These are phyloP conservation scores for Bathelium albidoporum DNA, from an alignment of 495 filamentous ascomycete genomes.

Conservation along the genomic window DNA sequence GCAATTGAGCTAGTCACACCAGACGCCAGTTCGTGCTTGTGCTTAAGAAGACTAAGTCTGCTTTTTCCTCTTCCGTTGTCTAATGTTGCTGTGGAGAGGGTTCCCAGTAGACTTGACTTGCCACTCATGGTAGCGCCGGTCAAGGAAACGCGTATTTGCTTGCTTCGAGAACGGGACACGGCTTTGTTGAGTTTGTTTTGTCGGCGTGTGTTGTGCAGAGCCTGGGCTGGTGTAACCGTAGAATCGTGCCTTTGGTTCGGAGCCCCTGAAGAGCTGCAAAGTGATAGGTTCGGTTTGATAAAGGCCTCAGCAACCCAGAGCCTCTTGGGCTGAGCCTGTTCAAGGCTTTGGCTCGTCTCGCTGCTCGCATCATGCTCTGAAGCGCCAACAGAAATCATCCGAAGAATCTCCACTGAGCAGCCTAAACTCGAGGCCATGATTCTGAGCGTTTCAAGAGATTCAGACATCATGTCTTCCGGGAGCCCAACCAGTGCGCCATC, in stretches of 20 bases:
- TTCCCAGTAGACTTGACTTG: constrained; percentile 85
- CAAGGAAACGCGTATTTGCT: constrained; percentile 79
- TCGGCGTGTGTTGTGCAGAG: neutral
- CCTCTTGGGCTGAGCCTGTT: constrained; percentile 25
- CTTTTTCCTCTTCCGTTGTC: constrained; percentile 91
- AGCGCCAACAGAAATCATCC: constrained; percentile 74
- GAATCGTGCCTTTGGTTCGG: neutral
- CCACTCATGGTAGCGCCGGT: constrained; percentile 87
- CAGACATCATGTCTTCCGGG: constrained; percentile 82
- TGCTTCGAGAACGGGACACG: constrained; percentile 7
- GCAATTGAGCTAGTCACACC: constrained; percentile 89
- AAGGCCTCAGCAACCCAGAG: constrained; percentile 87
- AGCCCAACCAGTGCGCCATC: constrained; percentile 87
- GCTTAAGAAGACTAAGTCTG: constrained; percentile 75
- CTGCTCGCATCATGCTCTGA: constrained; percentile 41
- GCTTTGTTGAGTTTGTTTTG: neutral
- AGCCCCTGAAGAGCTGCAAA: constrained; percentile 1
- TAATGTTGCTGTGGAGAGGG: constrained; percentile 71
- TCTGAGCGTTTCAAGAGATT: constrained; percentile 71
- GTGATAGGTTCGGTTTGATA: constrained; percentile 49
- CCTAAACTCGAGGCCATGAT: constrained; percentile 88
- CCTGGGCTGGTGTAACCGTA: neutral
- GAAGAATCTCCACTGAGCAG: constrained; percentile 73
- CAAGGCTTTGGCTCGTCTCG: neutral
- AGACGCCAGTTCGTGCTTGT: constrained; percentile 86